These are phyloP conservation scores for Trametes cinnabarina DNA, from an alignment of 768 basidiomycete species.

Conservation along the genomic window DNA sequence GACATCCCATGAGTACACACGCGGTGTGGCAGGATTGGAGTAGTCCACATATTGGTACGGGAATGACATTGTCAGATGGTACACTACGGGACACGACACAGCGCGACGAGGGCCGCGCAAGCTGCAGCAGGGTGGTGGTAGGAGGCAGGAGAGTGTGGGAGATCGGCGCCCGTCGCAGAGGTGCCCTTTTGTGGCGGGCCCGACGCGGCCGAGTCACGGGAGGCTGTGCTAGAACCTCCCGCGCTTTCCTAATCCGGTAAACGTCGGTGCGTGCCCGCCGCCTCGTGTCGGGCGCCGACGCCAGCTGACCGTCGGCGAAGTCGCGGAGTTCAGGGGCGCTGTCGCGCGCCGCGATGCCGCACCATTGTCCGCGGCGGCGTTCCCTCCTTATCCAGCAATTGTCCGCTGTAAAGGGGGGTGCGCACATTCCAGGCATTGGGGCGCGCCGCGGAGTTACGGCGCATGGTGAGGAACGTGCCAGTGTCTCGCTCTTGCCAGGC, in stretches of 20 bases:
- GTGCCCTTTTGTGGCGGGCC: conserved; percentile 13
- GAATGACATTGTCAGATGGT: conserved; percentile 22
- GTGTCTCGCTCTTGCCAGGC: too few species aligned
- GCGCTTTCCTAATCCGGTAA: background rate
- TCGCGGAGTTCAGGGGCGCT: background rate
- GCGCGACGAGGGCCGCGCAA: background rate
- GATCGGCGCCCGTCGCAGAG: background rate
- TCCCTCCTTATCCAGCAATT: conserved; percentile 1
- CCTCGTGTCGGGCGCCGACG: conserved; percentile 4
- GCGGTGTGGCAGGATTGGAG: conserved; percentile 21
- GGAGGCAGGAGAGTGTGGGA: background rate
- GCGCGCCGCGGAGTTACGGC: background rate
- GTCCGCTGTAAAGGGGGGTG: background rate
- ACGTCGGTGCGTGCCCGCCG: conserved; percentile 9
- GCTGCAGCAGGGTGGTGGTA: conserved; percentile 8
- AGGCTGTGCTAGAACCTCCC: background rate
- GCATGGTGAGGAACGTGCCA: background rate
- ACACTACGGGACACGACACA: conserved; percentile 7
- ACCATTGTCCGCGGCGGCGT: conserved; percentile 1
- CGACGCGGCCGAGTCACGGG: conserved; percentile 12
- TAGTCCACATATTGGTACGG: conserved; percentile 24
- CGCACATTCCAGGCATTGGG: background rate
- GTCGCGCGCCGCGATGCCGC: conserved; percentile 6
- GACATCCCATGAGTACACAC: conserved; percentile 21
- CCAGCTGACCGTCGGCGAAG: conserved; percentile 3